These are phyloP conservation scores for Olyra latifolia DNA, from an alignment of 176 grass and related monocot species.

Conservation along the genomic window DNA sequence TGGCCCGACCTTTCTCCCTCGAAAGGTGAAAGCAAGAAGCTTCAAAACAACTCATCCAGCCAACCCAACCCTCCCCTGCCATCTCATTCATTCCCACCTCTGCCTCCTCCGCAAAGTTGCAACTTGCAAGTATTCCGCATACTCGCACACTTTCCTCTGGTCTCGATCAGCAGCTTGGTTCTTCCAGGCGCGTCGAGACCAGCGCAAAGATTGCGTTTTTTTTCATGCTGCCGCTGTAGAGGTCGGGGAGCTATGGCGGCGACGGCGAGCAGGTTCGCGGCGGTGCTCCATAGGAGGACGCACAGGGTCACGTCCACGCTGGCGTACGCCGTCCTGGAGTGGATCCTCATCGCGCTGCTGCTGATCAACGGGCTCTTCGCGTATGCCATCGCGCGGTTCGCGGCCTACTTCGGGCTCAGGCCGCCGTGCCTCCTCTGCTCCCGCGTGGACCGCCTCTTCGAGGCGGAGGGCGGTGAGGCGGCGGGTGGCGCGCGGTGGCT, in stretches of 20 bases:
- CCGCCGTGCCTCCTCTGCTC: slow-evolving; percentile 87
- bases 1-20: slow-evolving; percentile 39
- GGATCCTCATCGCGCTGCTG: slow-evolving; percentile 85
- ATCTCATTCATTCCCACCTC: slow-evolving; percentile 11
- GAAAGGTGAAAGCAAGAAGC: slow-evolving; percentile 42
- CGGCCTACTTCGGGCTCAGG: slow-evolving; percentile 65
- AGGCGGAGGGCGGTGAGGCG: slow-evolving; percentile 15
- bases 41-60: slow-evolving; percentile 45
- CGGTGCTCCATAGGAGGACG: slow-evolving; percentile 53
- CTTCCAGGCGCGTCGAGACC: not conserved
- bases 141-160: slow-evolving; percentile 12
- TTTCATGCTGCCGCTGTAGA: slow-evolving; percentile 6
- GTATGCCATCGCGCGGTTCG: slow-evolving; percentile 80
- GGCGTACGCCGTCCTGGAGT: slow-evolving; percentile 75
- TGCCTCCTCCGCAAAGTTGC: not conserved
- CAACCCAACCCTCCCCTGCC: not conserved
- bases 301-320: slow-evolving; percentile 57
- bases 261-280: slow-evolving; percentile 43
- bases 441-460: slow-evolving; percentile 78
- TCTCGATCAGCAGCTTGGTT: not conserved
- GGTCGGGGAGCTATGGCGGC: slow-evolving; percentile 45
- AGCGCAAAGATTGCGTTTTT: not conserved
- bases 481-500: slow-evolving; percentile 32
- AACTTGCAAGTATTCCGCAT: not conserved
- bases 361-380: slow-evolving; percentile 80